Conservation (phyloP, 1,139 yeast species). For the Pichia sp. region DNA sequence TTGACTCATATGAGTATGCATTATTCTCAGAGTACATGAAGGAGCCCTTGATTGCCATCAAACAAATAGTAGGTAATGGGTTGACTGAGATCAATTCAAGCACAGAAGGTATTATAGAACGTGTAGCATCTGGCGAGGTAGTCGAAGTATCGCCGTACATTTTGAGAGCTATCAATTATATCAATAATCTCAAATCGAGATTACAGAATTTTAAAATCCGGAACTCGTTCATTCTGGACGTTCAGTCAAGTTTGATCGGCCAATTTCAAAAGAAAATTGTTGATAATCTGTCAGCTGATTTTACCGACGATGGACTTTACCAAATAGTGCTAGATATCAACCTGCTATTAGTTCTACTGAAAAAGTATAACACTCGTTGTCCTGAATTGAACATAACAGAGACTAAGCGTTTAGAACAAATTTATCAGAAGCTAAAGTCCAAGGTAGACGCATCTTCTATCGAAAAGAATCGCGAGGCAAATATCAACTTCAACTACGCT, state of each 20-base stretch:
- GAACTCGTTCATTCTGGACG: slow-evolving; percentile 21
- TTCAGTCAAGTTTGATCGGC: slow-evolving; percentile 26
- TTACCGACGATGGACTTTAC: slow-evolving; percentile 25
- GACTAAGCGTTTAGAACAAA: slow-evolving; percentile 19
- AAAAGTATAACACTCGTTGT: slow-evolving; percentile 21
- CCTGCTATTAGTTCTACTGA: slow-evolving; percentile 24
- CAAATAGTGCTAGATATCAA: slow-evolving; percentile 29
- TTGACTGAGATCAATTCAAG: slow-evolving; percentile 47
- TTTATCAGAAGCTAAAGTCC: slow-evolving; percentile 20
- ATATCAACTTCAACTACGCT: slow-evolving; percentile 24
- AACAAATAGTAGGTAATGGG: slow-evolving; percentile 47
- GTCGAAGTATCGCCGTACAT: slow-evolving; percentile 42
- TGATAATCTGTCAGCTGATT: slow-evolving; percentile 17
- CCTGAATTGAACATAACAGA: slow-evolving; percentile 20
- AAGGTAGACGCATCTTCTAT: slow-evolving; percentile 21
- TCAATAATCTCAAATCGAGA: slow-evolving; percentile 42
- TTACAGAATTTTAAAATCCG: slow-evolving; percentile 22
- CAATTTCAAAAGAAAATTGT: slow-evolving; percentile 23
- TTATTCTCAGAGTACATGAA: slow-evolving; percentile 57
- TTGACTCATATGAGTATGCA: slow-evolving; percentile 48
- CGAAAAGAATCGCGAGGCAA: slow-evolving; percentile 21
- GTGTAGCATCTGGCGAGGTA: slow-evolving; percentile 17
- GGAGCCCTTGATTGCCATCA: slow-evolving; percentile 46
- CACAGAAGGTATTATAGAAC: slow-evolving; percentile 4
- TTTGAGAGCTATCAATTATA: slow-evolving; percentile 46